phyloP scores from a whole-genome alignment of 1,284 basidiomycete genomes.

The Leccinum griseonigrum region DNA sequence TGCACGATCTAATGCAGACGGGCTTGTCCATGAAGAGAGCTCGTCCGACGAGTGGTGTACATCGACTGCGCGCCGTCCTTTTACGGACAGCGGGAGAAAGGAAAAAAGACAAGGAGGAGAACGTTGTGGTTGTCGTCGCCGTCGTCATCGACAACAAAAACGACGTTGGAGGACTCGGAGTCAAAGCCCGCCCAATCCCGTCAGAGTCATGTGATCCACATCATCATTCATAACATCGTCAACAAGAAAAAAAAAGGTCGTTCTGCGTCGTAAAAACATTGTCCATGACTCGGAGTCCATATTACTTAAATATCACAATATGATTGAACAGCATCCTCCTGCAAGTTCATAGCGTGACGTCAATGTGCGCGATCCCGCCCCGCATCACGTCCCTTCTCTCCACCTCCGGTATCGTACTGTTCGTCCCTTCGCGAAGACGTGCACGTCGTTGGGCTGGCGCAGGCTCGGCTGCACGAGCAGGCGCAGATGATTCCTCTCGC shows the following conservation, averaged over 20 bases:
- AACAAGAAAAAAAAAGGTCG: too few species aligned
- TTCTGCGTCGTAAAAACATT: neutral
- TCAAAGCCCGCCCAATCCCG: neutral
- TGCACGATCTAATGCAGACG: slow-evolving; percentile 1
- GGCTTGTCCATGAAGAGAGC: slow-evolving; percentile 2
- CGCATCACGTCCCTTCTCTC: slow-evolving; percentile 21
- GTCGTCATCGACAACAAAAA: neutral
- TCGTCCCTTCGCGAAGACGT: slow-evolving; percentile 21
- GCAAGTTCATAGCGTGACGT: slow-evolving; percentile 20
- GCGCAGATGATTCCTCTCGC: neutral
- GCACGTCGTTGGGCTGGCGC: slow-evolving; percentile 14
- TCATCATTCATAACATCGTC: neutral
- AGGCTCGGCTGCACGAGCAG: neutral
- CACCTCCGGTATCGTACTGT: slow-evolving; percentile 23
- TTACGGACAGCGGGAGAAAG: too few species aligned
- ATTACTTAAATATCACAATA: slow-evolving; percentile 16
- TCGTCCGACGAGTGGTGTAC: slow-evolving; percentile 9
- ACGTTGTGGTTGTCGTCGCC: neutral
- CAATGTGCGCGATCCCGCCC: slow-evolving; percentile 29
- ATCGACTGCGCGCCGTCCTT: slow-evolving; percentile 4
- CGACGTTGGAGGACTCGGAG: neutral
- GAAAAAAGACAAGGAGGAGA: neutral
- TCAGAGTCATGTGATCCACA: neutral
- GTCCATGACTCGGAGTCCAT: neutral
- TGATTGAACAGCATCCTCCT: neutral